Base-by-base conservation (phyloP, 1,284 basidiomycete species). In the Chiua sp. region DNA sequence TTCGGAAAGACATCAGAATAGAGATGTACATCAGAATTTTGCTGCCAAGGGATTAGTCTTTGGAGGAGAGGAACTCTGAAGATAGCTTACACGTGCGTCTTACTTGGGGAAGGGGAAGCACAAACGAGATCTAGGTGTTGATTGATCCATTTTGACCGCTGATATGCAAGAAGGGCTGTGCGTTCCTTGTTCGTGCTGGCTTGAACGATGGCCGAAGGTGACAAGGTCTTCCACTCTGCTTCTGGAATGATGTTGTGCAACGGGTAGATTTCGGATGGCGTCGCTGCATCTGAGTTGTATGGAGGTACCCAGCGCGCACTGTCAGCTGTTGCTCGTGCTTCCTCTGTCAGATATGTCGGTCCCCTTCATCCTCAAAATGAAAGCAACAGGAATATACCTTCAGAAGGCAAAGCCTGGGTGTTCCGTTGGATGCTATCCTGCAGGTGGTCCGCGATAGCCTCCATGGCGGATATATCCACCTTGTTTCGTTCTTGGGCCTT, bases 391-490 rank as follows among this genome's bases (percentile, higher is more conserved):
- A 33, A 74, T 83, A 44, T 56, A 91, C 92, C 89, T 68, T 79
- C 74, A 0, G 87, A 87, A 65, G 91, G 87, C 49, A 94, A 76
- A 23, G 83, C 83, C 51, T 79, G 81, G 0, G 90, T 88, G 49
- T 85, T 88, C 62, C 82, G 86, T 51, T 88, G 85, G 64, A 98
- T 96, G 50, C 88, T 85, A 33, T 90, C 85, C 79, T 93, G 91
- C 56, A 98, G 78, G 75, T 92, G 87, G 52, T 81, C 83, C 66
- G 89, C 87, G 23, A 95, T 90, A 16, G 86, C 86, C 70, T 90
- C 83, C 91, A 97, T 94, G 2, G 93, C 93, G 55, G 82, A 80
- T 18, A 92, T 86, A 76, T 97, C 93, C 42, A 98, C 88, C 72
- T 88, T 88, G 78, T 96, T 96, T 62, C 96, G 84, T 75, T 94